Evolutionary conservation across 1,284 basidiomycete species (phyloP), one percentile per base, ranked within the genome.

Genomic region (Vanrija sp.): DNA sequence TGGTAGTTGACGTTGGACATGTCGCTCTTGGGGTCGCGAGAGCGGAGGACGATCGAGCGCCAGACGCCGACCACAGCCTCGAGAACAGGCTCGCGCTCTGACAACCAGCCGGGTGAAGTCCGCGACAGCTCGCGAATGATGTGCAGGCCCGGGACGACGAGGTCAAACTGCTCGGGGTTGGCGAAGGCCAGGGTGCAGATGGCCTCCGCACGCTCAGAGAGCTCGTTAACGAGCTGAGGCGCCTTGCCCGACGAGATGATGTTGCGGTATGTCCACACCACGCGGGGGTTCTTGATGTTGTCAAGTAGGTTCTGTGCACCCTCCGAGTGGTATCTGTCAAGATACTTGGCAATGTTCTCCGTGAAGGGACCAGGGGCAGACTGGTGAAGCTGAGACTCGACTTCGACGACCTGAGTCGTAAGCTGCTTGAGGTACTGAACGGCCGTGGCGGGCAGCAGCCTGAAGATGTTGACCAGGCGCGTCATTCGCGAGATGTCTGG

Each of bases 381-480:
- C 67, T 95, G 95, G 62, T 92, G 88, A 76, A 99, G 85, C 62
- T 87, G 84, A 1, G 86, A 82, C 77, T 99, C 96, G 6, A 93
- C 94, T 65, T 95, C 87, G n/a, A 97, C 92, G 47, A 98, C 86
- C 8, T 85, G 82, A 56, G 86, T 87, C 53, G 91, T 85, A 25
- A 99, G 84, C 50, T 85, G 84, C 65, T 90, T 86, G 43, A 98
- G 81, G 79, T 95, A 99, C 53, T 91, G 87, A 61, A 91, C 90
- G 23, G 96, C 96, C 0, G 92, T 86, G 10, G 91, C 85, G 0
- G 94, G 93, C 14, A 99, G 81, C 6, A 98, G 84, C 65, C 97
- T 92, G 79, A 98, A 98, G 57, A 99, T 92, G 66, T 98, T 96
- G 53, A 95, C 89, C 53, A 98, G 81, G 41, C 89, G 87, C 25